Percentiles rank a stretch among this genome's conserved stretches.
Conservation (phyloP, 371 early-diverging fungal genomes). For the Actinomucor elegans region DNA sequence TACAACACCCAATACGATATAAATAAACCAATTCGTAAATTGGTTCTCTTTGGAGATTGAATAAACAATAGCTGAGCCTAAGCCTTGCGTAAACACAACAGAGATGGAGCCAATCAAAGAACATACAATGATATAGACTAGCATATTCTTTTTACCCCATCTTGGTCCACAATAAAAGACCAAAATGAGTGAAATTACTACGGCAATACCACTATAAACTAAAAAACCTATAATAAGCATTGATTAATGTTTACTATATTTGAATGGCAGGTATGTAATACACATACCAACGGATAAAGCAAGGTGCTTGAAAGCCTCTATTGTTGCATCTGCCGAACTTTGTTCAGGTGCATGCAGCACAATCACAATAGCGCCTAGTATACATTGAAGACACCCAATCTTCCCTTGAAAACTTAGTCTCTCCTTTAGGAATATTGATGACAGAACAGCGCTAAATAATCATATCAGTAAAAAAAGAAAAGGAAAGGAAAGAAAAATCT, state of each 20-base stretch:
- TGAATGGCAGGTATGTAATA: neutral
- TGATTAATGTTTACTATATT: neutral
- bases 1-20: constrained; percentile 76
- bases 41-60: constrained; percentile 83
- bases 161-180: constrained; percentile 81
- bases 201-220: constrained; percentile 72
- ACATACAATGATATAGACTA: constrained; percentile 87
- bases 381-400: constrained; percentile 88
- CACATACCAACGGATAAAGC: constrained; percentile 70
- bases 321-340: constrained; percentile 67
- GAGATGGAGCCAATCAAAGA: constrained; percentile 91
- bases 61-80: constrained; percentile 88
- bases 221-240: constrained; percentile 64
- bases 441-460: constrained; percentile 86
- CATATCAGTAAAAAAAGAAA: no score
- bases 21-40: constrained; percentile 86
- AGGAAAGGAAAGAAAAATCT: neutral
- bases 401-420: constrained; percentile 81
- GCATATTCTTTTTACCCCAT: constrained; percentile 82
- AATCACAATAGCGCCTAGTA: constrained; percentile 88
- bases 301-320: constrained; percentile 77
- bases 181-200: constrained; percentile 56
- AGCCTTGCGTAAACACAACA: constrained; percentile 90
- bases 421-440: constrained; percentile 90
- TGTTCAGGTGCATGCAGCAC: constrained; percentile 94